Base-by-base conservation (phyloP, 768 basidiomycete species). In the Macrolepiota albuminosa region DNA sequence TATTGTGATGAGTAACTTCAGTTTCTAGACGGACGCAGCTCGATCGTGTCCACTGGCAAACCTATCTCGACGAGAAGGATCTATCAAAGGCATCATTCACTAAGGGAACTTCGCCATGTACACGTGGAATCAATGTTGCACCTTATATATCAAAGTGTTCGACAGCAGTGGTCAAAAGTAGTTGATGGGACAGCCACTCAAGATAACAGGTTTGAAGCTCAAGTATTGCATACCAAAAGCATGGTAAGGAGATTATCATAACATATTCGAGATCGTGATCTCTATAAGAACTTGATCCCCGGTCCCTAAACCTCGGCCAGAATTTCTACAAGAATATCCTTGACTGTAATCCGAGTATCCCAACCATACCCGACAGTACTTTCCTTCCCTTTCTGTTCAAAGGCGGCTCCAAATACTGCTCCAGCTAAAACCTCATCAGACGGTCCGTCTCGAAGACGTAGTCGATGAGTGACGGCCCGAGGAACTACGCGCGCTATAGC, bases 401-500 rank as follows among this genome's bases (percentile, higher is more conserved):
- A 80, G 63, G 81, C 65, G 14, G 87, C 88, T 33, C 85, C 83
- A 66, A 79, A 85, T 60, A 86, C 69, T 3, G 82, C 78, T 61
- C 88, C 84, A 8, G 83, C 83, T 58, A 92, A 70, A 3, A 90
- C 71, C 68, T 92, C 88, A 59, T 90, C 87, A 60, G 83, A 76
- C 1, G 87, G 87, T 1, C 88, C 84, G 68, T 85, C 81, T 40
- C 89, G 78, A 57, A 90, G 81, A 53, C 87, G 78, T 61, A 93
- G 67, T 11, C 91, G 86, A 72, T 93, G 91, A 7, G 87, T 86
- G 34, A 93, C 79, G 0, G 87, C 84, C 24, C 88, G 75, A 39
- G 88, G 88, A 62, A 89, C 81, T 33, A 91, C 84, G 60, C 88
- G 80, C 58, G 87, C 87, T 62, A 90, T 78, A 64, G 93, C 88